These are phyloP conservation scores for Colletotrichum karsti DNA, from an alignment of 2,329 filamentous ascomycete species.

Conservation along the genomic window DNA sequence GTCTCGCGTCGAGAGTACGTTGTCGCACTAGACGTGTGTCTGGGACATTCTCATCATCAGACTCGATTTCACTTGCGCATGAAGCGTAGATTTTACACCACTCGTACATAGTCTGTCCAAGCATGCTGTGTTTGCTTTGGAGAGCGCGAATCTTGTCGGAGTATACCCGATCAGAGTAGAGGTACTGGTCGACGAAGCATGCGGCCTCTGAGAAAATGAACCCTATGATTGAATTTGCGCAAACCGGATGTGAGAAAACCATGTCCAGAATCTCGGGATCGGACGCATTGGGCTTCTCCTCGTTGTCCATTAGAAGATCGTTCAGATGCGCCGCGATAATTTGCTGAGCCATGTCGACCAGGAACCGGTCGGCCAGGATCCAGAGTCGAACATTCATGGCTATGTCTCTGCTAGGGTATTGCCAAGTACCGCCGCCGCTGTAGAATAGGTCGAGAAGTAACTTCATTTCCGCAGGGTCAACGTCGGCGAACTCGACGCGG, in stretches of 20 bases:
- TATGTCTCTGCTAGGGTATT: not conserved
- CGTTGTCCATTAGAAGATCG: not conserved
- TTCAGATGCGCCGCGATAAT: not conserved
- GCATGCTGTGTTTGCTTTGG: too few relatives aligned
- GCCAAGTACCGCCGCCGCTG: not conserved
- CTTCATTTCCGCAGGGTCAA: not conserved
- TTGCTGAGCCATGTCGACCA: not conserved
- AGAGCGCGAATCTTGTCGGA: too few relatives aligned
- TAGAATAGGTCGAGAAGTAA: not conserved
- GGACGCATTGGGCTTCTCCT: not conserved
- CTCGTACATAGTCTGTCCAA: too few relatives aligned
- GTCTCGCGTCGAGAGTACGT: too few relatives aligned
- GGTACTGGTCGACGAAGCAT: not conserved
- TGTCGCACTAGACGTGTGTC: too few relatives aligned
- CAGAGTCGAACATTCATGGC: not conserved
- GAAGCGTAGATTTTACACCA: too few relatives aligned
- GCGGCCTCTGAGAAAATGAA: not conserved
- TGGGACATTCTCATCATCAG: too few relatives aligned
- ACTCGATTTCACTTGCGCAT: too few relatives aligned
- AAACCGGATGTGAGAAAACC: too few relatives aligned
- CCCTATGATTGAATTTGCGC: not conserved
- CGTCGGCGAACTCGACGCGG: not conserved
- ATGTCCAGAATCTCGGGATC: not conserved
- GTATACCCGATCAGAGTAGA: too few relatives aligned
- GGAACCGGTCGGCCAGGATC: not conserved